Conservation (phyloP, 352 stramenopile species). For the Peronosclerospora sorghi region DNA sequence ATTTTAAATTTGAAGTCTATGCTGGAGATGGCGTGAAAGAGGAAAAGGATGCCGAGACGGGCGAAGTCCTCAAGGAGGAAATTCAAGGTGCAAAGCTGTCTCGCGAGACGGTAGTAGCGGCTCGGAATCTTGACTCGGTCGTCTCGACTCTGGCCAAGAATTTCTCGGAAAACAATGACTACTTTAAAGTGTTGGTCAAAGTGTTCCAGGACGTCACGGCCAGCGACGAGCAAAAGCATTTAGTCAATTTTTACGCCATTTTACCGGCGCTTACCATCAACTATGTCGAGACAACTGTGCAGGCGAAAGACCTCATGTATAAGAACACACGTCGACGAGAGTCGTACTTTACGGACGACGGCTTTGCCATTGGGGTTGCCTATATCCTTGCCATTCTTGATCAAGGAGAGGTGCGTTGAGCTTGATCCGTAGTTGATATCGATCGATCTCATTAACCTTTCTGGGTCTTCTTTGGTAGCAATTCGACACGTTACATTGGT, state of each 20-base stretch:
- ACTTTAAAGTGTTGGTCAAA: slow-evolving; percentile 86
- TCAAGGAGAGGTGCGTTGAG: slow-evolving; percentile 56
- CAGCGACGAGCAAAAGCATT: slow-evolving; percentile 82
- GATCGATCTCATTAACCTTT: neutral
- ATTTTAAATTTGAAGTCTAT: slow-evolving; percentile 74
- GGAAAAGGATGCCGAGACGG: slow-evolving; percentile 50
- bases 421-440: neutral
- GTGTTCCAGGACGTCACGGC: slow-evolving; percentile 84
- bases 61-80: slow-evolving; percentile 28
- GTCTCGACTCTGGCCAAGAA: slow-evolving; percentile 83
- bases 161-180: slow-evolving; percentile 89
- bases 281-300: slow-evolving; percentile 82
- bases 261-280: slow-evolving; percentile 83
- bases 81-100: slow-evolving; percentile 60
- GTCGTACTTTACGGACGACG: slow-evolving; percentile 94
- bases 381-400: slow-evolving; percentile 89
- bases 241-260: slow-evolving; percentile 89
- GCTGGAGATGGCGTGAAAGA: slow-evolving; percentile 47
- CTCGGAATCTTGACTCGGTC: slow-evolving; percentile 78
- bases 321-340: slow-evolving; percentile 89
- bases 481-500: slow-evolving; percentile 87
- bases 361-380: slow-evolving; percentile 89
- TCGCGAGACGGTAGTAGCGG: slow-evolving; percentile 69
- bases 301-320: slow-evolving; percentile 92
- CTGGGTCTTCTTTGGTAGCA: slow-evolving; percentile 20